Conservation (phyloP, 2,329 filamentous ascomycete species). For the Xylariales sp. region DNA sequence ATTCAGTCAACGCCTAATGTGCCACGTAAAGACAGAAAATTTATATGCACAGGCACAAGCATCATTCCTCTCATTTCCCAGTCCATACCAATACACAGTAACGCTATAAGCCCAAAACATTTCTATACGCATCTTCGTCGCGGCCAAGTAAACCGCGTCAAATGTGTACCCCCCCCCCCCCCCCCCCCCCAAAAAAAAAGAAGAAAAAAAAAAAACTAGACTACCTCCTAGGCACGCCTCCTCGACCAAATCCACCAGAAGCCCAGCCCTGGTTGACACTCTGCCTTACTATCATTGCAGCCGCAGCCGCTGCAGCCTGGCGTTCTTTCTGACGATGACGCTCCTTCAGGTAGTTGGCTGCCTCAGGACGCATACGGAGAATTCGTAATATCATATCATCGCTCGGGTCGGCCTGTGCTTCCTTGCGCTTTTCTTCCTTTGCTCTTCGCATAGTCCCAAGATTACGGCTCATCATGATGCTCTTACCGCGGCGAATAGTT, state of each 20-base stretch:
- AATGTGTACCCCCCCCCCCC: no score
- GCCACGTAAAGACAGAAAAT: neutral
- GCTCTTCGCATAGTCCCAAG: conserved; percentile 93
- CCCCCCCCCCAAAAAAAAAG: no score
- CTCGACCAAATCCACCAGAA: conserved; percentile 32
- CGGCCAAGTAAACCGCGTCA: no score
- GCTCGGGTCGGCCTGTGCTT: conserved; percentile 92
- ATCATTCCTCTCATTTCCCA: no score
- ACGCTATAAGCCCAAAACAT: no score
- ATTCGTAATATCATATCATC: conserved; percentile 98
- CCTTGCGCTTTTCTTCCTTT: conserved; percentile 92
- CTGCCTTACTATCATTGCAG: conserved; percentile 90
- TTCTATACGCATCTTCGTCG: no score
- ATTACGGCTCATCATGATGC: conserved; percentile 91
- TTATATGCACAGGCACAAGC: no score
- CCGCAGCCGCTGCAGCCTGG: conserved; percentile 82
- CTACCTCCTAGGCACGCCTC: conserved; percentile 44
- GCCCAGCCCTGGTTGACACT: conserved; percentile 64
- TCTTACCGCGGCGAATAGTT: conserved; percentile 63
- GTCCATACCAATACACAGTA: no score
- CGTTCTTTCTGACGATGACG: conserved; percentile 91
- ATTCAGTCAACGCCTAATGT: neutral
- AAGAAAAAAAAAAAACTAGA: neutral
- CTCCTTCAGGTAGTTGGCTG: conserved; percentile 80
- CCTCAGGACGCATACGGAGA: conserved; percentile 89